phyloP scores from a whole-genome alignment of 1,139 yeast genomes.

The Trichomonascaceae sp. region DNA sequence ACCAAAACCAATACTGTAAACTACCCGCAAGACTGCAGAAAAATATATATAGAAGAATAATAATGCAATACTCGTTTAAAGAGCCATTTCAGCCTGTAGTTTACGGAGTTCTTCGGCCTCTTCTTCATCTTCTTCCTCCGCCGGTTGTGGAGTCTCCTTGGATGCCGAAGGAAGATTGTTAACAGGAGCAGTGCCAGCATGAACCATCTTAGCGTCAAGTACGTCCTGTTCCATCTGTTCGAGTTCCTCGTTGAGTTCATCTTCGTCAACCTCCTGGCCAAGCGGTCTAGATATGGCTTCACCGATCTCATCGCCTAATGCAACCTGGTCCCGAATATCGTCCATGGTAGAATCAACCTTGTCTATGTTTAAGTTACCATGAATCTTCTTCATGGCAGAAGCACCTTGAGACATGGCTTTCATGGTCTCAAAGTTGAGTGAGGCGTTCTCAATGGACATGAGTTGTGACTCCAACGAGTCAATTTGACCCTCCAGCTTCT shows the following conservation, averaged over 20 bases:
- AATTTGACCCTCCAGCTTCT: slow-evolving; percentile 79
- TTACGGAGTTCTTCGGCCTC: slow-evolving; percentile 89
- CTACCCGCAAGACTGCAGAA: not conserved
- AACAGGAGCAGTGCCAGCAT: slow-evolving; percentile 40
- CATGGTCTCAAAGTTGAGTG: slow-evolving; percentile 95
- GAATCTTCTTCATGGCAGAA: slow-evolving; percentile 91
- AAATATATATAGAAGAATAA: not conserved
- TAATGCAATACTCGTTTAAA: slow-evolving; percentile 36
- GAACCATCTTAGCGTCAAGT: slow-evolving; percentile 50
- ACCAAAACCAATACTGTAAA: not conserved
- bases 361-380: slow-evolving; percentile 90
- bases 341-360: slow-evolving; percentile 99
- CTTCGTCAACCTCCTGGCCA: slow-evolving; percentile 71
- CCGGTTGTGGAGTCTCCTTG: slow-evolving; percentile 29
- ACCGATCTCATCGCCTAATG: slow-evolving; percentile 87
- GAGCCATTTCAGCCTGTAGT: slow-evolving; percentile 92
- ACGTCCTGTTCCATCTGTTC: slow-evolving; percentile 84
- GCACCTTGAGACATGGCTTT: slow-evolving; percentile 99
- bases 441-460: slow-evolving; percentile 87
- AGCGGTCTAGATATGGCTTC: slow-evolving; percentile 94
- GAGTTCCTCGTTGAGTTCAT: slow-evolving; percentile 88
- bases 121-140: slow-evolving; percentile 64
- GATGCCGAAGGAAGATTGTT: slow-evolving; percentile 34
- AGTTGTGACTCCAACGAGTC: slow-evolving; percentile 87
- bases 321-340: slow-evolving; percentile 94